Percentiles rank a stretch among this genome's conserved stretches.
These are phyloP conservation scores for Termitomyces sp. DNA, from an alignment of 768 basidiomycete genomes.

Conservation along the genomic window DNA sequence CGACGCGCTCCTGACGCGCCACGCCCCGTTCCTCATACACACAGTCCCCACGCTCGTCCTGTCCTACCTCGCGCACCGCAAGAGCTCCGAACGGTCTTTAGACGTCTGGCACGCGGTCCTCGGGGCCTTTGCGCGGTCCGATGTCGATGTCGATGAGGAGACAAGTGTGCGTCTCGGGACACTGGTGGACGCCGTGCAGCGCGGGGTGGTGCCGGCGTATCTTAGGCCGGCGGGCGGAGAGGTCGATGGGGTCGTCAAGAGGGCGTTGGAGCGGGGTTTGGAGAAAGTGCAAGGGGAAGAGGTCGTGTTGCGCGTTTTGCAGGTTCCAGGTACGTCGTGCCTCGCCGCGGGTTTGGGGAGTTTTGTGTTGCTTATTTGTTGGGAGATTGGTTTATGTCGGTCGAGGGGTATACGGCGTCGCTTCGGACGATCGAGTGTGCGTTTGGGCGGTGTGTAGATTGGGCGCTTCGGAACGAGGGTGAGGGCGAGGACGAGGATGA, in stretches of 20 bases:
- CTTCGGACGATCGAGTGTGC: conserved; percentile 28
- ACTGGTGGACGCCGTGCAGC: conserved; percentile 38
- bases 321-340: conserved; percentile 30
- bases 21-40: conserved; percentile 36
- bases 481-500: no score
- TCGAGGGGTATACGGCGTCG: conserved; percentile 27
- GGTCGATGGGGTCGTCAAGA: conserved; percentile 41
- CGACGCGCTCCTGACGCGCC: conserved; percentile 37
- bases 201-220: conserved; percentile 36
- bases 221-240: conserved; percentile 39
- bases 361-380: no score
- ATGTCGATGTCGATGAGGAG: no score
- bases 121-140: no score
- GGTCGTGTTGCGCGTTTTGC: conserved; percentile 36
- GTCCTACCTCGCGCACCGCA: conserved; percentile 47
- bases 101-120: conserved; percentile 47
- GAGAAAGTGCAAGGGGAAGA: conserved; percentile 21
- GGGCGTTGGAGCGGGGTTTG: conserved; percentile 35
- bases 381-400: conserved; percentile 32
- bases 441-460: conserved; percentile 32
- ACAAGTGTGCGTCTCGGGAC: conserved; percentile 26
- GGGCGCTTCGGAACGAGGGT: conserved; percentile 27
- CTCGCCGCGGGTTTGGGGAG: no score
- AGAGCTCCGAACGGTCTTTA: conserved; percentile 24
- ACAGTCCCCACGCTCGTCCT: conserved; percentile 42